Evolutionary conservation across 2,329 filamentous ascomycete genomes (phyloP).

Genomic region (Calonectria henricotiae): DNA sequence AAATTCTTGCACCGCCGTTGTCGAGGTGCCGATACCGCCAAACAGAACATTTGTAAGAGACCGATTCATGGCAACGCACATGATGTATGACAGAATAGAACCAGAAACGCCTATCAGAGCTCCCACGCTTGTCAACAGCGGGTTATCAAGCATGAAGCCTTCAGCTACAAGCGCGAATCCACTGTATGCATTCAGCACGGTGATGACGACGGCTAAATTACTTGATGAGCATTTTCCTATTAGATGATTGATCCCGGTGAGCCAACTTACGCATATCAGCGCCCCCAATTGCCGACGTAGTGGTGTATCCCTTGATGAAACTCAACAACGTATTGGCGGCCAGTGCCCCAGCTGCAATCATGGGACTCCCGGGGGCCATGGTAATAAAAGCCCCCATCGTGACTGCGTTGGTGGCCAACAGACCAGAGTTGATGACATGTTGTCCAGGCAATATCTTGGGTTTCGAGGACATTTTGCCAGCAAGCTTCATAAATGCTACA

Average conservation of each 20-base stretch:
- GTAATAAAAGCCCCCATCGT: slow-evolving; percentile 90
- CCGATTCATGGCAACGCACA: slow-evolving; percentile 93
- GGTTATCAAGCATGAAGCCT: slow-evolving; percentile 92
- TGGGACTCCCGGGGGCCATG: slow-evolving; percentile 84
- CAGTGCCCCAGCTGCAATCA: slow-evolving; percentile 84
- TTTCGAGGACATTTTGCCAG: slow-evolving; percentile 85
- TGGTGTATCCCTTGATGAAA: slow-evolving; percentile 90
- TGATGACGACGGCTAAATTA: slow-evolving; percentile 81
- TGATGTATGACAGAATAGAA: slow-evolving; percentile 90
- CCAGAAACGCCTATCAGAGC: slow-evolving; percentile 91
- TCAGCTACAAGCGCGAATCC: slow-evolving; percentile 93
- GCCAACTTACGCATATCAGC: slow-evolving; percentile 82
- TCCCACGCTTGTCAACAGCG: slow-evolving; percentile 87
- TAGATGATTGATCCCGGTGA: background rate
- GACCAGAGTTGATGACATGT: slow-evolving; percentile 81
- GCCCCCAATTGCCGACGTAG: slow-evolving; percentile 90
- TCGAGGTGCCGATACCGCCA: slow-evolving; percentile 81
- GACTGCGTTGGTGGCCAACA: slow-evolving; percentile 83
- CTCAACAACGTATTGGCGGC: slow-evolving; percentile 84
- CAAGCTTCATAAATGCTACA: slow-evolving; percentile 90
- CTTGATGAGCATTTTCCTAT: slow-evolving; percentile 32
- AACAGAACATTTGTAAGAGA: slow-evolving; percentile 92
- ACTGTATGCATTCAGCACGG: slow-evolving; percentile 91
- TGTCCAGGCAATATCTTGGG: slow-evolving; percentile 82
- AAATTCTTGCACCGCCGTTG: slow-evolving; percentile 72